A percentile compares a stretch with the other conserved stretches of the same genome.
These are phyloP conservation scores for Aspergillus amoenus DNA, from an alignment of 2,329 filamentous ascomycete genomes.

Conservation along the genomic window DNA sequence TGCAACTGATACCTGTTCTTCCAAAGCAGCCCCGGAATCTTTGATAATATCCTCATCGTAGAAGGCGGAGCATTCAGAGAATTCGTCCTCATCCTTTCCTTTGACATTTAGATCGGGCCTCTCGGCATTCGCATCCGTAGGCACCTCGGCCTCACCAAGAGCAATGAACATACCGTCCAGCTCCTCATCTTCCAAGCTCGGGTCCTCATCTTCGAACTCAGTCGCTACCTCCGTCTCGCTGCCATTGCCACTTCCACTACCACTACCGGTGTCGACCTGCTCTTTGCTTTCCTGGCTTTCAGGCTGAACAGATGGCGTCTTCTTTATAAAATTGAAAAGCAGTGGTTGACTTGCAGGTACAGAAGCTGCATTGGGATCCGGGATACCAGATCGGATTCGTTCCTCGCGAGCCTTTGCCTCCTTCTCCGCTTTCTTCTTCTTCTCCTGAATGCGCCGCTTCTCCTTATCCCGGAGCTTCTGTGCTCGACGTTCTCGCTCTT, in stretches of 20 bases:
- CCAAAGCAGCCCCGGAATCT: conserved; percentile 16
- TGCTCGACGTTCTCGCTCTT: conserved; percentile 41
- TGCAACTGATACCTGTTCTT: not conserved
- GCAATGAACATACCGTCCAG: conserved; percentile 14
- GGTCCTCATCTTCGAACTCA: conserved; percentile 2
- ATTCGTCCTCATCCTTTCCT: conserved; percentile 22
- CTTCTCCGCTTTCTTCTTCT: conserved; percentile 37
- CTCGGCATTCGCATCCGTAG: conserved; percentile 2
- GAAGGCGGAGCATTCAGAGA: conserved; percentile 36
- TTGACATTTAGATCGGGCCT: not conserved
- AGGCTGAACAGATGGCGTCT: conserved; percentile 11
- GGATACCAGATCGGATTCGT: conserved; percentile 29
- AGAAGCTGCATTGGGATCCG: conserved; percentile 31
- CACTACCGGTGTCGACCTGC: conserved; percentile 14
- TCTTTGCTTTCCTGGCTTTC: conserved; percentile 12
- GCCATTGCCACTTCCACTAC: conserved; percentile 19
- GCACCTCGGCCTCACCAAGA: conserved; percentile 1
- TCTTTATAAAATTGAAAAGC: conserved; percentile 32
- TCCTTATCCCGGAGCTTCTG: conserved; percentile 39
- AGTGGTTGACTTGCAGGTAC: conserved; percentile 37
- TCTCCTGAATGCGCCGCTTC: conserved; percentile 33
- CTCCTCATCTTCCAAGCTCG: conserved; percentile 19
- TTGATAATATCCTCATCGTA: conserved; percentile 30
- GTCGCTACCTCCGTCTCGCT: conserved; percentile 5
- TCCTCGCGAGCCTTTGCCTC: conserved; percentile 36